Conservation (phyloP, 2,329 filamentous ascomycete genomes). For the Daldinia eschscholtzii region DNA sequence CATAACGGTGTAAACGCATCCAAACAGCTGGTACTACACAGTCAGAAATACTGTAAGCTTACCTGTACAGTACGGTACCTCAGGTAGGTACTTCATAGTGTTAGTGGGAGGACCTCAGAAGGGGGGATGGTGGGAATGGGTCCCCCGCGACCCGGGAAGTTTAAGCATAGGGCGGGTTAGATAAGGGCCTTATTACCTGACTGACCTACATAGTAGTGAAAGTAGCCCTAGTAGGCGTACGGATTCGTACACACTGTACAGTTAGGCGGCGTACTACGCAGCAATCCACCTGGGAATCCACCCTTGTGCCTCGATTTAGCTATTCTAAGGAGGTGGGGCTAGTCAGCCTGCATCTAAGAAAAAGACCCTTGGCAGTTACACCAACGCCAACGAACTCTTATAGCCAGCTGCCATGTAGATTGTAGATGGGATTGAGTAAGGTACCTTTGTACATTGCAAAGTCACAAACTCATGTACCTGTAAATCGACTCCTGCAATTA, state of each 20-base stretch:
- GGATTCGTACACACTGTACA: background rate
- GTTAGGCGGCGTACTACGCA: background rate
- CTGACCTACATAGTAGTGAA: background rate
- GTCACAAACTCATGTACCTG: slow-evolving; percentile 22
- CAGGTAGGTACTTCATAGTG: background rate
- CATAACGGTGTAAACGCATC: slow-evolving; percentile 7
- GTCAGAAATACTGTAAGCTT: slow-evolving; percentile 15
- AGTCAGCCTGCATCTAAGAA: slow-evolving; percentile 38
- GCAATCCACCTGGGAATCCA: slow-evolving; percentile 3
- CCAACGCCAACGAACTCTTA: slow-evolving; percentile 37
- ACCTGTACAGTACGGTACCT: background rate
- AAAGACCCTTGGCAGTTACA: slow-evolving; percentile 40
- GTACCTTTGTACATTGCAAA: background rate
- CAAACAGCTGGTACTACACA: slow-evolving; percentile 31
- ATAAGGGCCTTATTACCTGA: background rate
- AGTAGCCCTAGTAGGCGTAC: background rate
- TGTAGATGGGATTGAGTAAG: background rate
- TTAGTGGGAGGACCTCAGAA: slow-evolving; percentile 8
- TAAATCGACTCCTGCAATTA: slow-evolving; percentile 42
- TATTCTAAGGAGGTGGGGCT: slow-evolving; percentile 41
- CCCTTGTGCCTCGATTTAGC: slow-evolving; percentile 10
- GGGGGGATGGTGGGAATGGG: slow-evolving; percentile 32
- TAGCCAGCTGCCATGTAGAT: slow-evolving; percentile 8
- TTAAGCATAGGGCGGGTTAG: slow-evolving; percentile 3
- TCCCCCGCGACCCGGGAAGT: slow-evolving; percentile 23